Evolutionary conservation across 495 filamentous ascomycete species (phyloP).

Genomic region (Sphaerosporella brunnea): DNA sequence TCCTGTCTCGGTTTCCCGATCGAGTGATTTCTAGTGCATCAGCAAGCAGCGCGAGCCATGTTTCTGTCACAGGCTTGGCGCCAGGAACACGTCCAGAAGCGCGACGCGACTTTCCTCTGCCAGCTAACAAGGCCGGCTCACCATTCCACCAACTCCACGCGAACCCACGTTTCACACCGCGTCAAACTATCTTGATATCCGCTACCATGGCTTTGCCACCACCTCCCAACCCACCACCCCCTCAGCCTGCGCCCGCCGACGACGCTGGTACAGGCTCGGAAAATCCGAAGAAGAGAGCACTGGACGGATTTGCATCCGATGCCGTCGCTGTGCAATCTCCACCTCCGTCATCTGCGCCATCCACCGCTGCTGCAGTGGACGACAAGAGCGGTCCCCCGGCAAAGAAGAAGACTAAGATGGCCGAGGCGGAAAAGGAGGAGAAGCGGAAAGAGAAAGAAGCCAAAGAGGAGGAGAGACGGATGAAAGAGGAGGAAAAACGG

Average conservation of each 20-base stretch:
- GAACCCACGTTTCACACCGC: too few relatives aligned
- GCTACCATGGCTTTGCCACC: conserved; percentile 1
- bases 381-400: background rate
- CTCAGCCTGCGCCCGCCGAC: background rate
- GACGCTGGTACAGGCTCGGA: background rate
- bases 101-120: too few relatives aligned
- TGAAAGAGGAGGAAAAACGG: conserved; percentile 29
- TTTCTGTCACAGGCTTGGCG: too few relatives aligned
- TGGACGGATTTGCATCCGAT: background rate
- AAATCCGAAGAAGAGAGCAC: background rate
- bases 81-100: too few relatives aligned
- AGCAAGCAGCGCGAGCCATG: too few relatives aligned
- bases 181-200: too few relatives aligned
- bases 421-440: conserved; percentile 32
- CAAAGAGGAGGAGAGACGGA: conserved; percentile 34
- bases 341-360: background rate
- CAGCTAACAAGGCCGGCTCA: too few relatives aligned
- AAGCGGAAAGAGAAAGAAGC: conserved; percentile 31
- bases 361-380: background rate
- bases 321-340: too few relatives aligned
- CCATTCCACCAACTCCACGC: too few relatives aligned
- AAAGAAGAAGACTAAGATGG: conserved; percentile 38
- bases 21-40: too few relatives aligned
- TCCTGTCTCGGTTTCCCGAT: too few relatives aligned
- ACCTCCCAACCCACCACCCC: background rate